Evolutionary conservation across 169 alveolate species (phyloP), one percentile per base, ranked within the genome.

Genomic region (Ichthyophthirius multifiliis): DNA sequence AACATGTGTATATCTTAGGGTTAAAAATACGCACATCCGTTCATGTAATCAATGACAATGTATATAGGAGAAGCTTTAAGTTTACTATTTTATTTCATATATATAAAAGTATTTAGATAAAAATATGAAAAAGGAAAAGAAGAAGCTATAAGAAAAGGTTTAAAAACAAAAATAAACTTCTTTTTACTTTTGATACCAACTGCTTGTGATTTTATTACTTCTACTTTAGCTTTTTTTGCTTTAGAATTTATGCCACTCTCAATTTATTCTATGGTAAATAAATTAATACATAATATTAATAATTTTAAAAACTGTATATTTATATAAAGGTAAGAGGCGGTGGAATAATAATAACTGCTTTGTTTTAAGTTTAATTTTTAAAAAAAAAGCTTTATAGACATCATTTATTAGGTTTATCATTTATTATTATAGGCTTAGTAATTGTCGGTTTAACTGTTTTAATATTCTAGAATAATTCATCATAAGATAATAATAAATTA

Each of bases 1-100:
- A 37, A 47, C 15, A 39, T 18, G 6, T 67, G 77, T 35, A 4
- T 4, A 5, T 32, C 41, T 37, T 32, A 37, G 41, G 20, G 37
- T 1, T 67, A 10, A 4, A 7, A 13, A 10, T 88, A 43, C 67
- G 74, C 79, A 27, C 93, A 88, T 48, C 89, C 93, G 12, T 88
- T 83, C 45, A 62, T 88, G 75, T 64, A 88, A 41, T 65, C 83
- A 16, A 76, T 82, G 44, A 43, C 73, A 18, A 88, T 88, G 93
- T 88, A 83, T 48, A 80, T 88, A 1, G 93, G 93, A 44, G 93
- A 88, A 77, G 45, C 79, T n/a, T 71, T 88, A 30, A 83, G 93
- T 32, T 76, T 84, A 7, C 4, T 43, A 13, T 16, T 83, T 4
- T 83, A 65, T 64, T 41, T 77, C 20, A 73, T 46, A 15, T 76